phyloP scores from a whole-genome alignment of 441 rosid species.

The Kokia cookei region DNA sequence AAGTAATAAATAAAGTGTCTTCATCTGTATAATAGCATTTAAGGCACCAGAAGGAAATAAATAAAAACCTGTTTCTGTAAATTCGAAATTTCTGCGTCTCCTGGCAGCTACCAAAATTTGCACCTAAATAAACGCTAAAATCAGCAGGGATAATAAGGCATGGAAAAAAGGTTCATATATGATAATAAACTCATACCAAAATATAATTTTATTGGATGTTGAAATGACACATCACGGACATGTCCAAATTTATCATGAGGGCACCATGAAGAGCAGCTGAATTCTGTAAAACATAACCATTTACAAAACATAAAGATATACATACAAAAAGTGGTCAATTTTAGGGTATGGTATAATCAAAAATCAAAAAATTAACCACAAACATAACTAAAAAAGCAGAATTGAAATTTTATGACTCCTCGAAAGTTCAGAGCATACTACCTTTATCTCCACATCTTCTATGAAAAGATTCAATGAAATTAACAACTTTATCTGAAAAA shows the following conservation, averaged over 20 bases:
- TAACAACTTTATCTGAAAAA: constrained; percentile 60
- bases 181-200: constrained; percentile 44
- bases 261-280: constrained; percentile 72
- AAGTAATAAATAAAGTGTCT: not conserved
- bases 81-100: constrained; percentile 77
- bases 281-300: constrained; percentile 44
- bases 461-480: constrained; percentile 77
- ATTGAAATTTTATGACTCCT: constrained; percentile 8
- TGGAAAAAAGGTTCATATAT: not conserved
- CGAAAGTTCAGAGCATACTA: constrained; percentile 22
- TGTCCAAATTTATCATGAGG: constrained; percentile 69
- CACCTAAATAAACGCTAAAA: constrained; percentile 38
- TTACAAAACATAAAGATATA: not conserved
- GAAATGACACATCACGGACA: constrained; percentile 80
- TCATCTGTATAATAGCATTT: not conserved
- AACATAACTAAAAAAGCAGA: not conserved
- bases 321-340: not conserved
- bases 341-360: not conserved
- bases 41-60: not conserved
- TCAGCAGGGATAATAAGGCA: not conserved
- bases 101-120: constrained; percentile 88
- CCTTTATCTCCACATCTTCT: constrained; percentile 88
- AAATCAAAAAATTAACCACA: not conserved
- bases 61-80: constrained; percentile 62
- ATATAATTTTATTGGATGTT: constrained; percentile 93